Percentiles rank a stretch among this genome's conserved stretches.
These are phyloP conservation scores for Mimosa bimucronata DNA, from an alignment of 306 rosid genomes.

Conservation along the genomic window DNA sequence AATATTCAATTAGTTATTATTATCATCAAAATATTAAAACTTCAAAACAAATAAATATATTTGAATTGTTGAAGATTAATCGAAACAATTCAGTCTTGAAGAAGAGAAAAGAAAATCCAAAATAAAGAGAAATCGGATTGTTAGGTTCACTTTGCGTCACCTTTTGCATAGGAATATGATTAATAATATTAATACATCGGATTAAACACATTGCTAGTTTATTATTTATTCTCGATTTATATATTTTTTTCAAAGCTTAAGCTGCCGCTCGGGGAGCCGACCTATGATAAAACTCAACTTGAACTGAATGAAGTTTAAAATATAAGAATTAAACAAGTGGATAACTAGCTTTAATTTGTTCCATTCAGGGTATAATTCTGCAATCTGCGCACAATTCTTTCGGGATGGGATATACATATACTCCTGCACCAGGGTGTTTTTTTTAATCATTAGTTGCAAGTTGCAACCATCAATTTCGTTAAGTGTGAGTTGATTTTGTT, in stretches of 20 bases:
- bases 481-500: background rate
- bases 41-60: too few relatives aligned
- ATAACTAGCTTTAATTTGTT: background rate
- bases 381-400: background rate
- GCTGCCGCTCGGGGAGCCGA: too few relatives aligned
- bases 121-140: background rate
- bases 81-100: background rate
- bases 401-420: background rate
- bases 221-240: background rate
- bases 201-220: background rate
- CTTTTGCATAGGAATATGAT: background rate
- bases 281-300: too few relatives aligned
- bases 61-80: background rate
- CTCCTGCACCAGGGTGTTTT: background rate
- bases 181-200: background rate
- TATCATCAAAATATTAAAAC: too few relatives aligned
- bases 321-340: background rate
- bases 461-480: background rate
- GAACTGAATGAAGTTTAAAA: too few relatives aligned
- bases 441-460: background rate
- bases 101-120: background rate
- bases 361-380: background rate
- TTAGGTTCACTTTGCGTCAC: background rate
- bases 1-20: background rate
- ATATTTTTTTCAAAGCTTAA: background rate